A percentile compares a stretch with the other conserved stretches of the same genome.
Evolutionary conservation across 768 basidiomycete species (phyloP).

Genomic region (Clathrus columnatus): DNA sequence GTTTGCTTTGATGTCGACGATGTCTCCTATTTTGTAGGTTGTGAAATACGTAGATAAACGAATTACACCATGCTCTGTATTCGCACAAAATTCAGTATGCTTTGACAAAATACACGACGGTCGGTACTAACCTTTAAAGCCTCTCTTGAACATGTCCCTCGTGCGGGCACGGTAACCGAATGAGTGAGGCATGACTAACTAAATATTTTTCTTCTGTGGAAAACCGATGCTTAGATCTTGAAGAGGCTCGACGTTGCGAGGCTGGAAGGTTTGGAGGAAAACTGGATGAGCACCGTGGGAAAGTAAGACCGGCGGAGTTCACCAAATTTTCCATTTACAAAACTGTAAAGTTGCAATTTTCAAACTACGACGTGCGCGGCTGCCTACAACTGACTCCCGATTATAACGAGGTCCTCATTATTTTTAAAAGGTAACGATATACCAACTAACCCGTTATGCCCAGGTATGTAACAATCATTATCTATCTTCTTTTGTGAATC

Average conservation of each 20-base stretch:
- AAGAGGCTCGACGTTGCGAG: conserved; percentile 32
- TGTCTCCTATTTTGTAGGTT: conserved; percentile 92
- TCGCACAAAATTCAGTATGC: background rate
- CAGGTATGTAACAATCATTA: background rate
- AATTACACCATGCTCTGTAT: conserved; percentile 76
- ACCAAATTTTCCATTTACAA: conserved; percentile 53
- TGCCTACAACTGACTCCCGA: conserved; percentile 12
- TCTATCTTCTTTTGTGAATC: conserved; percentile 27
- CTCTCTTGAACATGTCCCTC: conserved; percentile 99
- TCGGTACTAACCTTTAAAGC: conserved; percentile 79
- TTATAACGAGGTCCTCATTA: background rate
- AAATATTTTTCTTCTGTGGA: too few relatives aligned
- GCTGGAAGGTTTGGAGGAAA: conserved; percentile 42
- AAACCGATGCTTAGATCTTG: conserved; percentile 24
- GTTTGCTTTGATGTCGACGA: conserved; percentile 99
- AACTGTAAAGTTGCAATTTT: conserved; percentile 56
- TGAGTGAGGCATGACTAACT: conserved; percentile 84
- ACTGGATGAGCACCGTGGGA: conserved; percentile 29
- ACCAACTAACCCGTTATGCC: conserved; percentile 6
- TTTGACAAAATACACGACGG: conserved; percentile 7
- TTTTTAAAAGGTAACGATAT: conserved; percentile 9
- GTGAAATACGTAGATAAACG: conserved; percentile 90
- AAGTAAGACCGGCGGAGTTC: conserved; percentile 32
- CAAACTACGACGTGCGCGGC: conserved; percentile 16
- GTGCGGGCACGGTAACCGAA: conserved; percentile 99